These are phyloP conservation scores for Hibiscus tridactylites DNA, from an alignment of 345 rosid species.

Conservation along the genomic window DNA sequence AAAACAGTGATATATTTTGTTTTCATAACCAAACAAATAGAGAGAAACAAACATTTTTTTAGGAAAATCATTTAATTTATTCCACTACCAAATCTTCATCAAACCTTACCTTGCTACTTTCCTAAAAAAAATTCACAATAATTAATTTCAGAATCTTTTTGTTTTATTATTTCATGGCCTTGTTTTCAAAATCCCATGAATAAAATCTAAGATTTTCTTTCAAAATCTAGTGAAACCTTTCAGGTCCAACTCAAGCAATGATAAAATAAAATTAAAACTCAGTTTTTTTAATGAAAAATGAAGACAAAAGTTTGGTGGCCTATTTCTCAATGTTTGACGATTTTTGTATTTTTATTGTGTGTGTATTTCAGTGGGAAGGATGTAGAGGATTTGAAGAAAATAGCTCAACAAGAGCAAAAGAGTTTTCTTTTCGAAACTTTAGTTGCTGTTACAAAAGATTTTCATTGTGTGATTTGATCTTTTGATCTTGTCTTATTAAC, in stretches of 20 bases:
- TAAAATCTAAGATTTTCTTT: constrained; percentile 18
- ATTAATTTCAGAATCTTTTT: background rate
- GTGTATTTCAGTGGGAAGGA: constrained; percentile 21
- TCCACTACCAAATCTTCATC: background rate
- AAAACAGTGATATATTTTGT: constrained; percentile 21
- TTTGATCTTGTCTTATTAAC: too few species aligned
- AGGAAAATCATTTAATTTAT: background rate
- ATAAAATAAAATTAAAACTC: constrained; percentile 25
- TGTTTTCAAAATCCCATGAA: background rate
- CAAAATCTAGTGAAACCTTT: constrained; percentile 43
- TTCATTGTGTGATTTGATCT: constrained; percentile 16
- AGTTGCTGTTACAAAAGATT: constrained; percentile 71
- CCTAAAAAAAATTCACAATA: background rate
- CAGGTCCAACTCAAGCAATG: constrained; percentile 40
- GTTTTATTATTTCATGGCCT: background rate
- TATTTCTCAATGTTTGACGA: constrained; percentile 11
- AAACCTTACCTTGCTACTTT: background rate
- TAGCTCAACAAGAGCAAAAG: constrained; percentile 80
- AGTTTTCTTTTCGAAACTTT: constrained; percentile 52
- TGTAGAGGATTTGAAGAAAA: constrained; percentile 60
- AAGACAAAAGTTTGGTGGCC: background rate
- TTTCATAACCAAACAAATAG: background rate
- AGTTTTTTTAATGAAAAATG: background rate
- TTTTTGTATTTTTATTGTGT: constrained; percentile 16
- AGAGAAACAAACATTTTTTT: background rate